These are phyloP conservation scores for Tilletia setariae DNA, from an alignment of 1,284 basidiomycete genomes.

Conservation along the genomic window DNA sequence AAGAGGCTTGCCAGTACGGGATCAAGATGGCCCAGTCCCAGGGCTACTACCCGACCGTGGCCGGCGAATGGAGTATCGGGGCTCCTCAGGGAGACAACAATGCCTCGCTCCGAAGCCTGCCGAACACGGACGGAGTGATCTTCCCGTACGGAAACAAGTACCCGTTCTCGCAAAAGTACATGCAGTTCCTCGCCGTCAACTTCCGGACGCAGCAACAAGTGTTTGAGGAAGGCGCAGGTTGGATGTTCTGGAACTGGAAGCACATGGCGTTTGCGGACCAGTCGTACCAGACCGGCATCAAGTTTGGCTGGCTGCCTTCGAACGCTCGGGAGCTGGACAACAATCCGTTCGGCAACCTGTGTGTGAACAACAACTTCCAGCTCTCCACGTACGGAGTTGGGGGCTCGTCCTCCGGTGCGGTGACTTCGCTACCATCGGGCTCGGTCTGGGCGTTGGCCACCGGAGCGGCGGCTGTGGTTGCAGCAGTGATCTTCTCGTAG, in stretches of 20 bases:
- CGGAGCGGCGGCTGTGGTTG: too few relatives aligned
- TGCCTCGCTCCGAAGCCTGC: conserved; percentile 31
- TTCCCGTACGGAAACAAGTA: conserved; percentile 36
- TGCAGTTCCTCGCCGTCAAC: conserved; percentile 22
- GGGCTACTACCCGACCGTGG: conserved; percentile 40
- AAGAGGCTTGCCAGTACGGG: conserved; percentile 32
- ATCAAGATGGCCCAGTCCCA: conserved; percentile 28
- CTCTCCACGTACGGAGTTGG: background rate
- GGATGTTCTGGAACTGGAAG: conserved; percentile 81
- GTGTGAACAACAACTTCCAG: background rate
- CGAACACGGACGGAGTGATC: conserved; percentile 32
- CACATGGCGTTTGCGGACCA: conserved; percentile 56
- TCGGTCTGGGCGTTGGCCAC: too few relatives aligned
- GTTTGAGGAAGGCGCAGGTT: conserved; percentile 47
- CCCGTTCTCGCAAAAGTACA: conserved; percentile 36
- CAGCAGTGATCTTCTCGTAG: too few relatives aligned
- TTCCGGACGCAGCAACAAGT: conserved; percentile 19
- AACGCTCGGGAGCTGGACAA: background rate
- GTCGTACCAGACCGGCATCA: conserved; percentile 50
- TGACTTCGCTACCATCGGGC: background rate
- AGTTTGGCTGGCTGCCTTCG: conserved; percentile 43
- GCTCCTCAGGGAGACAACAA: conserved; percentile 40
- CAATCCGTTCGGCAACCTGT: conserved; percentile 3
- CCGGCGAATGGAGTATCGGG: conserved; percentile 35
- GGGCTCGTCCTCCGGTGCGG: background rate